Percentiles rank a stretch among this genome's conserved stretches.
Evolutionary conservation across 1,139 yeast genomes (phyloP).

Genomic region (Debaryomycetaceae sp.): DNA sequence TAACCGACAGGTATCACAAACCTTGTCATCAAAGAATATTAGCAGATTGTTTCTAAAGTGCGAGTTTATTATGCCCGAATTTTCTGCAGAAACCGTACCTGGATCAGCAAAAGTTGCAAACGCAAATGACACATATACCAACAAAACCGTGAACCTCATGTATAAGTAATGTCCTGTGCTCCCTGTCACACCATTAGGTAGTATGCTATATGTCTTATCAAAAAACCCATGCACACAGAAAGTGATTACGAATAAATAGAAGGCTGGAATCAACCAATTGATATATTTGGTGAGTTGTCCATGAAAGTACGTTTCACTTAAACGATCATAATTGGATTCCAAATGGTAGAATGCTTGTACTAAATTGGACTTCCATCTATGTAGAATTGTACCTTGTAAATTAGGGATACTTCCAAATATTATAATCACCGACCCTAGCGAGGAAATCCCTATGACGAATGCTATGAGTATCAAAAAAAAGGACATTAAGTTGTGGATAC

Average conservation of each 20-base stretch:
- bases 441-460: slow-evolving; percentile 1
- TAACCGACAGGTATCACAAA: slow-evolving; percentile 58
- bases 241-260: slow-evolving; percentile 43
- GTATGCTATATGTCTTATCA: slow-evolving; percentile 28
- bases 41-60: slow-evolving; percentile 49
- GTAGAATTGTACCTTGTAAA: slow-evolving; percentile 34
- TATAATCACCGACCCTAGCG: slow-evolving; percentile 16
- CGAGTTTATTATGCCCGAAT: slow-evolving; percentile 14
- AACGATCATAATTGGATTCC: slow-evolving; percentile 12
- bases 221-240: slow-evolving; percentile 49
- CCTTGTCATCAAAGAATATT: slow-evolving; percentile 48
- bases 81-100: slow-evolving; percentile 32
- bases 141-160: slow-evolving; percentile 27
- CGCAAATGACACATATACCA: slow-evolving; percentile 33
- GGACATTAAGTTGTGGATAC: neutral
- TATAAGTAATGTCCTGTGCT: slow-evolving; percentile 13
- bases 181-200: slow-evolving; percentile 14
- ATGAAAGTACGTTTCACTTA: slow-evolving; percentile 11
- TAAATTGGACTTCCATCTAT: slow-evolving; percentile 15
- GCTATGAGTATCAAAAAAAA: slow-evolving; percentile 2
- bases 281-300: slow-evolving; percentile 16
- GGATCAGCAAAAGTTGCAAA: slow-evolving; percentile 56
- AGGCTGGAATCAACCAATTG: slow-evolving; percentile 48
- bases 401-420: slow-evolving; percentile 57
- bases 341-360: slow-evolving; percentile 9